Base-by-base conservation (phyloP, 495 filamentous ascomycete genomes). In the Penicillium malachiteum region DNA sequence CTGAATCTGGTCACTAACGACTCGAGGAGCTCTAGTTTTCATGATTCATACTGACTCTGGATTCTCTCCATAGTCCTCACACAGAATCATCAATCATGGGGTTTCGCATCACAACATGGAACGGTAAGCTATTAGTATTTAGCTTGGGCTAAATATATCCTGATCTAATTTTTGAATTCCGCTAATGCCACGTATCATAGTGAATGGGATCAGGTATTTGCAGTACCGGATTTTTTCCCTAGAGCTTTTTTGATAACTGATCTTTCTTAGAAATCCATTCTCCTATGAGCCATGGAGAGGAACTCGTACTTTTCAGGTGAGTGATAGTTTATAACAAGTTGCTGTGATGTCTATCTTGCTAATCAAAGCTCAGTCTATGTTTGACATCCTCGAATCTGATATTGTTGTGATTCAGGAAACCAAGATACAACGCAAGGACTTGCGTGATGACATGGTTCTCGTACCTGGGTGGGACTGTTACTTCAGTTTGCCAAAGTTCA, bases 391-490 rank as follows among this genome's bases (percentile, higher is more conserved):
- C 17, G 89, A 93, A 66, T 90, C 93, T 42, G 94, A 98, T 64
- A 93, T 98, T 57, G 86, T 97, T 16, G 82, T 96, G 58, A 89
- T 97, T 73, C 94, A 98, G 68, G 94, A 98, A 70, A 87, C 90
- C 26, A 98, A 96, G 73, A 97, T 98, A 47, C 94, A 98, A 66
- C 83, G 88, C 17, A 97, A 96, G 66, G 93, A 98, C 62, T 78
- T 98, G 2, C 78, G 80, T 30, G 94, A 97, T 77, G 94, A 96
- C 67, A 97, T 98, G 92, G 92, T 98, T 12, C 71, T 97, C 5
- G 86, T 98, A 0, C 86, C 91, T 0, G 94, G 94, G 21, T 98
- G 94, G 94, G 94, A 98, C 69, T 96, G 92, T 59, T 96, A 86
- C 68, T 97, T 96, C 72, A 96, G 90, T 65, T 79, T 98, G 7